Percentiles rank a stretch among this genome's conserved stretches.
These are phyloP conservation scores for Zygoascus flipseniorum DNA, from an alignment of 805 yeast genomes.

Conservation along the genomic window DNA sequence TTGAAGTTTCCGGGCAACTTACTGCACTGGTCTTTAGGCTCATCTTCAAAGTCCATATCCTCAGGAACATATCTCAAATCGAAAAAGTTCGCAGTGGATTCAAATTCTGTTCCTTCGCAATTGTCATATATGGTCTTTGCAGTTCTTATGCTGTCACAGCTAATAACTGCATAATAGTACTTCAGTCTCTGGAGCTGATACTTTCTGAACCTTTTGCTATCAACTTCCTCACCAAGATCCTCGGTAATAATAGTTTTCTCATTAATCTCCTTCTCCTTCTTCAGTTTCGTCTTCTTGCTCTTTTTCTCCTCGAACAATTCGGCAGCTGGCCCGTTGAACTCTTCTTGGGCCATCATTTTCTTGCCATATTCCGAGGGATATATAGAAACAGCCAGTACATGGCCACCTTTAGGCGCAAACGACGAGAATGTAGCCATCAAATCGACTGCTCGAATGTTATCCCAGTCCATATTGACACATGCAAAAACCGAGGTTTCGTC, in stretches of 20 bases:
- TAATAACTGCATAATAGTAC: slow-evolving; percentile 86
- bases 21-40: slow-evolving; percentile 64
- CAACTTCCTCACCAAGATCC: slow-evolving; percentile 80
- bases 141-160: slow-evolving; percentile 65
- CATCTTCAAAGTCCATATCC: slow-evolving; percentile 77
- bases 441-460: slow-evolving; percentile 79
- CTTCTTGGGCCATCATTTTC: slow-evolving; percentile 83
- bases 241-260: slow-evolving; percentile 74
- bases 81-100: slow-evolving; percentile 88
- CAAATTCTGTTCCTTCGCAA: slow-evolving; percentile 94
- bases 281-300: slow-evolving; percentile 27
- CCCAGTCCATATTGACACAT: slow-evolving; percentile 97
- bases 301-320: slow-evolving; percentile 54
- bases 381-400: slow-evolving; percentile 57
- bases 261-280: slow-evolving; percentile 34
- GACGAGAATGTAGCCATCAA: slow-evolving; percentile 81
- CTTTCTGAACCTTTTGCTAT: slow-evolving; percentile 71
- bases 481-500: slow-evolving; percentile 81
- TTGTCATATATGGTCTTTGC: slow-evolving; percentile 70
- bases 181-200: slow-evolving; percentile 90
- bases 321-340: slow-evolving; percentile 83
- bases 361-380: slow-evolving; percentile 82
- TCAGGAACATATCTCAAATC: slow-evolving; percentile 91
- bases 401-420: slow-evolving; percentile 72
- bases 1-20: slow-evolving; percentile 69